Conservation (phyloP, 2,329 filamentous ascomycete species). For the Tricladium varicosporioides region DNA sequence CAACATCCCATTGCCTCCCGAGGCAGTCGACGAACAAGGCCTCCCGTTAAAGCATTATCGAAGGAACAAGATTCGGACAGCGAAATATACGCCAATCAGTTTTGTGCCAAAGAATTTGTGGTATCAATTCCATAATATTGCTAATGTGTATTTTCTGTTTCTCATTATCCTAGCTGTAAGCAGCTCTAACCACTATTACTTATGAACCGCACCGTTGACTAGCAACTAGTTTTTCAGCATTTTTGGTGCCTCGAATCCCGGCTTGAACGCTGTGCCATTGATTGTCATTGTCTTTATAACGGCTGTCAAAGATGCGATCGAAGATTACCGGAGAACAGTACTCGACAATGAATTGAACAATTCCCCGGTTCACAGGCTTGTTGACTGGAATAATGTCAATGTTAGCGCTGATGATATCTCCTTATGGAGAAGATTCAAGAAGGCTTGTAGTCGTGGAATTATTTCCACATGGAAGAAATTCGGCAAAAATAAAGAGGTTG, state of each 20-base stretch:
- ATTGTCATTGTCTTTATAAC: conserved; percentile 91
- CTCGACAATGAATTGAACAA: conserved; percentile 96
- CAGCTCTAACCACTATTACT: conserved; percentile 22
- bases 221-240: conserved; percentile 82
- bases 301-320: conserved; percentile 89
- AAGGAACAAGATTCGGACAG: conserved; percentile 95
- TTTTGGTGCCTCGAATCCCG: conserved; percentile 89
- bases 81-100: conserved; percentile 93
- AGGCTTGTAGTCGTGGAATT: conserved; percentile 58
- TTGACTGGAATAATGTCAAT: conserved; percentile 92
- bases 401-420: conserved; percentile 84
- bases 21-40: conserved; percentile 78
- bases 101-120: conserved; percentile 97
- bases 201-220: conserved; percentile 24
- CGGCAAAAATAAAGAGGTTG: conserved; percentile 47
- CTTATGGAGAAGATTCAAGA: conserved; percentile 85
- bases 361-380: conserved; percentile 84
- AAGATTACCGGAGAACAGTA: conserved; percentile 89
- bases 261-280: conserved; percentile 82
- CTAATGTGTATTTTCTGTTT: conserved; percentile 98
- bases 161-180: conserved; percentile 91
- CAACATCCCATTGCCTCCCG: conserved; percentile 75
- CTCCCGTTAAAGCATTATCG: conserved; percentile 67
- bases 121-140: conserved; percentile 98
- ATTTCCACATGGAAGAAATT: conserved; percentile 43